Evolutionary conservation across 495 filamentous ascomycete species (phyloP), one percentile per base, ranked within the genome.

Genomic region (Rostrohypoxylon terebratum): DNA sequence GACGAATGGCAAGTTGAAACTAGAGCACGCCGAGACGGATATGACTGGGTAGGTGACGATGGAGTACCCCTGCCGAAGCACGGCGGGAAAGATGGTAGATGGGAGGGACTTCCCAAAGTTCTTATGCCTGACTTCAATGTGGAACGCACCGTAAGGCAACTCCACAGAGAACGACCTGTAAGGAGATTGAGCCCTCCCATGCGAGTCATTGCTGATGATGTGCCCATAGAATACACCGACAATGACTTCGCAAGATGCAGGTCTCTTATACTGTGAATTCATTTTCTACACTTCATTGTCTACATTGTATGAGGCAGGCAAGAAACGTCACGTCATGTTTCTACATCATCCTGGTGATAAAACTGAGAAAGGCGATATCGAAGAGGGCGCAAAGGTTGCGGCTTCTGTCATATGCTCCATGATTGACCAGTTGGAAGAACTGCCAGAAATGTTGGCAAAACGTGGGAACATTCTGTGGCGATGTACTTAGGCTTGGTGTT

Each of bases 21-120:
- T 50, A 58, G 63, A 28, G 63, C 63, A 7, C 63, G 63, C 1
- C 53, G 63, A 2, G 63, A 66, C 11, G 54, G 63, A 18, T 66
- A 66, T 14, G 63, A 66, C 16, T 66, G 63, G 63, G 54, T 66
- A 16, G 63, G 63, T 0, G 63, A 59, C 20, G 54, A 66, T 14
- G 63, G 63, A 38, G 42, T 59, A 14, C 54, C 23, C 31, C 13
- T 66, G 3, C 63, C 63, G 6, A 66, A 66, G 33, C 7, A 65
- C 11, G 63, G 63, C 16, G n/a, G n/a, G 14, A 40, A 66, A 0
- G 42, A 28, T 4, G 51, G 54, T 40, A 50, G 44, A 42, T 66
- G 54, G 63, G 33, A 66, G 18, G 63, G 62, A 10, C 3, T 57
- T 8, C 62, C 62, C 13, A 20, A 47, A 23, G 62, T 65, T 20